phyloP scores from a whole-genome alignment of 768 basidiomycete species.

The Solioccasus polychromus region DNA sequence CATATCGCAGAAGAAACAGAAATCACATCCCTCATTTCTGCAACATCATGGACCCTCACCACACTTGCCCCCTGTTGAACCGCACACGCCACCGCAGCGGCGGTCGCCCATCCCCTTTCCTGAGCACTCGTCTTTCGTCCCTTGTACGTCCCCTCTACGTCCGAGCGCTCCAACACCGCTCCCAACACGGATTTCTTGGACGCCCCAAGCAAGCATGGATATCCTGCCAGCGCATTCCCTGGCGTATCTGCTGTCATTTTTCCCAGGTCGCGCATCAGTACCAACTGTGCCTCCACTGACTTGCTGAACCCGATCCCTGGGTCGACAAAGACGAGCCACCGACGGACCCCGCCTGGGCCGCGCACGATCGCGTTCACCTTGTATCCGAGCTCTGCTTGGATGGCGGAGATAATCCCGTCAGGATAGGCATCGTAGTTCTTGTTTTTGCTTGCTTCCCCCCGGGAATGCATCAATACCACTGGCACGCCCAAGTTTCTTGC shows the following conservation, averaged over 20 bases:
- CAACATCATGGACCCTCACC: slow-evolving; percentile 81
- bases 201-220: slow-evolving; percentile 69
- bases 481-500: slow-evolving; percentile 69
- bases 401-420: slow-evolving; percentile 57
- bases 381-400: slow-evolving; percentile 67
- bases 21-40: slow-evolving; percentile 72
- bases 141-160: slow-evolving; percentile 33
- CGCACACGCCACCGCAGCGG: slow-evolving; percentile 69
- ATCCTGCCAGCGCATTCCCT: slow-evolving; percentile 53
- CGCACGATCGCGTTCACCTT: slow-evolving; percentile 64
- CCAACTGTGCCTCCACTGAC: slow-evolving; percentile 67
- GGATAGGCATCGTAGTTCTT: slow-evolving; percentile 58
- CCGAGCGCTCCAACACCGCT: slow-evolving; percentile 48
- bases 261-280: slow-evolving; percentile 53
- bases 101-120: slow-evolving; percentile 78
- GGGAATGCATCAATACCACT: slow-evolving; percentile 91
- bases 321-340: slow-evolving; percentile 89
- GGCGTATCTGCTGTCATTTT: slow-evolving; percentile 42
- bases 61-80: slow-evolving; percentile 70
- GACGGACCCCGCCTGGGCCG: slow-evolving; percentile 67
- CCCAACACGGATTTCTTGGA: slow-evolving; percentile 89
- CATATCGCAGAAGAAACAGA: slow-evolving; percentile 63
- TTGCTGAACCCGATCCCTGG: slow-evolving; percentile 97
- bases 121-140: slow-evolving; percentile 58
- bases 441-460: slow-evolving; percentile 76